Base-by-base conservation (phyloP, 2,329 filamentous ascomycete species). In the Penicillium brasilianum region DNA sequence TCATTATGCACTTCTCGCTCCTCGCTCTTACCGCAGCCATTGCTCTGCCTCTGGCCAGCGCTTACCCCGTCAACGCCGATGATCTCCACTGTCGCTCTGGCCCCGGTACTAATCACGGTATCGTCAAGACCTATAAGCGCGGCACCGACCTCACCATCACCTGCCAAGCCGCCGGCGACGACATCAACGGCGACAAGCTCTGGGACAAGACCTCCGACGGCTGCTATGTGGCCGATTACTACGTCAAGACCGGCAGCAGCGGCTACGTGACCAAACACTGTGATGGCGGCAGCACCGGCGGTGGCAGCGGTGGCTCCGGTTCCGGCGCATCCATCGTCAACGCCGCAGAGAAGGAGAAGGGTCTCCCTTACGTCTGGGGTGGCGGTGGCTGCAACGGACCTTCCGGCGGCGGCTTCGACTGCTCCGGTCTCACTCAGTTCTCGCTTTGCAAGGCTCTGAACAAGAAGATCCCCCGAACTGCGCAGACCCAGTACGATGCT, bases 361-460 rank as follows among this genome's bases (percentile, higher is more conserved):
- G 65, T 8, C 63, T 71, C 9, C 66, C 68, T 11, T 72, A 72
- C 55, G 69, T 70, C 48, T 70, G 62, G 63, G 69, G 69, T 20
- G 69, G 69, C 1, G 69, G 69, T 36, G 67, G 67, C 10, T 71
- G 68, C 51, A 51, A 59, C 14, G 69, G 69, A 28, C 66, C 66
- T 25, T 64, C 68, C 1, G 48, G 53, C 0, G 69, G 69, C 2
- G 69, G 69, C 0, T 72, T 72, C 51, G 69, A 72, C 43, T 71
- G 69, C 59, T 71, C 69, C 7, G 69, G 69, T 28, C 58, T 71
- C 41, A 71, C 69, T 13, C 69, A 72, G 60, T 71, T 67, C 57
- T 61, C 69, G 18, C 37, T 70, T 36, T 72, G 68, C 55, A 28
- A 68, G 50, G 62, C 69, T 13, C 37, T 69, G 54, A 49, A 65